Evolutionary conservation across 345 rosid species (phyloP), one percentile per base, ranked within the genome.

Genomic region (Syzygium aromaticum): DNA sequence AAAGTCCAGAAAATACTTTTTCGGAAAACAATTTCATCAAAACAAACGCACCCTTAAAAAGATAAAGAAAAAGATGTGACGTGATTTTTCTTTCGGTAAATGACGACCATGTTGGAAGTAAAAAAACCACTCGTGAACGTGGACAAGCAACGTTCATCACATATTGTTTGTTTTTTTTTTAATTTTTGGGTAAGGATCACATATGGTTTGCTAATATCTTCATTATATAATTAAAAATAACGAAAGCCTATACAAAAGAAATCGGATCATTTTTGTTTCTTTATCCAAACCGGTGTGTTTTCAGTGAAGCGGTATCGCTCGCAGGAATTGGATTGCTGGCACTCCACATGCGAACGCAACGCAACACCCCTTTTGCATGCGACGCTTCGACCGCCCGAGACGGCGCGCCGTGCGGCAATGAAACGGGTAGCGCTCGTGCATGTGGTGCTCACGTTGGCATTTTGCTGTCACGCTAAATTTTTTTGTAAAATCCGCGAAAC

Each of bases 381-480:
- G 3, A 73, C 3, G 49, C 49, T 22, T 19, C 82, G 8, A 38
- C 27, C 82, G 82, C 82, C 82, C 49, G 8, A 73, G 82, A 73
- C 82, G 49, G 49, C 82, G 27, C 8, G 25, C 27, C 82, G 27
- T 38, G 38, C 22, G 82, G 82, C 82, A 2, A 33, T 73, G 46
- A 43, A 43, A 43, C 5, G 64, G 64, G 21, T 49, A 73, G 80
- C 2, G 80, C 25, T 4, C 25, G 49, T 22, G 80, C 80, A 67
- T 25, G 46, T 3, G 59, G 22, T 67, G 78, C 82, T 1, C 10
- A 38, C 82, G 82, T 38, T 40, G 82, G 82, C 82, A 73, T 38
- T 38, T 9, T 10, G 5, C 27, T 0, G 49, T 38, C 49, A 2
- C 15, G 30, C 63, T 1, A 1, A 43, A 3, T 12, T 38, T 9